Evolutionary conservation across 2,329 filamentous ascomycete genomes (phyloP).

Genomic region (Neopestalotiopsis sp.): DNA sequence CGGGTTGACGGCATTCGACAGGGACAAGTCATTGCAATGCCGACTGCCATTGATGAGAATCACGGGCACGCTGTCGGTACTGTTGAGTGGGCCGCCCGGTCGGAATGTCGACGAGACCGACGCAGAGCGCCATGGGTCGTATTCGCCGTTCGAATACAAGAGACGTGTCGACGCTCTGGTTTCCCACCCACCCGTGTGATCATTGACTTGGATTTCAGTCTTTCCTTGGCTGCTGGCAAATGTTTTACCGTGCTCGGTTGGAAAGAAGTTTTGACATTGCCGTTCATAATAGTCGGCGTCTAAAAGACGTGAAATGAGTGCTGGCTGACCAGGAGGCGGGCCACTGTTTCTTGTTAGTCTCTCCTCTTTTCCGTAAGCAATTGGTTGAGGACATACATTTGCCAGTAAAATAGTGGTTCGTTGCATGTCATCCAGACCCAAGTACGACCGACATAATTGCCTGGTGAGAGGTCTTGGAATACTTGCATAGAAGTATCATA

Average conservation of each 20-base stretch:
- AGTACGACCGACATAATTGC: conserved; percentile 54
- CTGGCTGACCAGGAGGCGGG: conserved; percentile 48
- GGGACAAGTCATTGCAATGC: conserved; percentile 61
- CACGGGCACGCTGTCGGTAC: conserved; percentile 53
- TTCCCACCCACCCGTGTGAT: conserved; percentile 61
- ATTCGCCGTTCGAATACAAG: conserved; percentile 63
- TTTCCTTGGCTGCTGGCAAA: conserved; percentile 52
- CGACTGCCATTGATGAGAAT: conserved; percentile 58
- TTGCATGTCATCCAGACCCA: conserved; percentile 70
- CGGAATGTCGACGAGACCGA: conserved; percentile 58
- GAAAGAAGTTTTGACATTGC: conserved; percentile 63
- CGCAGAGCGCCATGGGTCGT: conserved; percentile 64
- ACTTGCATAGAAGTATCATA: conserved; percentile 54
- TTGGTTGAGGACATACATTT: conserved; percentile 44
- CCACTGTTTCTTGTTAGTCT: conserved; percentile 38
- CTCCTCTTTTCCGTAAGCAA: not conserved
- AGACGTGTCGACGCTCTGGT: conserved; percentile 57
- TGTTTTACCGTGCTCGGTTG: conserved; percentile 52
- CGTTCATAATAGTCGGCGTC: conserved; percentile 57
- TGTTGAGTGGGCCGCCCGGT: conserved; percentile 58
- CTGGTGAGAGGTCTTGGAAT: conserved; percentile 54
- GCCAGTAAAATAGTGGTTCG: conserved; percentile 65
- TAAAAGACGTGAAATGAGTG: conserved; percentile 59
- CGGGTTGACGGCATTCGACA: conserved; percentile 53
- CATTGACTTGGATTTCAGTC: conserved; percentile 56